Base-by-base conservation (phyloP, 306 rosid genomes). In the Dryas drummondii region DNA sequence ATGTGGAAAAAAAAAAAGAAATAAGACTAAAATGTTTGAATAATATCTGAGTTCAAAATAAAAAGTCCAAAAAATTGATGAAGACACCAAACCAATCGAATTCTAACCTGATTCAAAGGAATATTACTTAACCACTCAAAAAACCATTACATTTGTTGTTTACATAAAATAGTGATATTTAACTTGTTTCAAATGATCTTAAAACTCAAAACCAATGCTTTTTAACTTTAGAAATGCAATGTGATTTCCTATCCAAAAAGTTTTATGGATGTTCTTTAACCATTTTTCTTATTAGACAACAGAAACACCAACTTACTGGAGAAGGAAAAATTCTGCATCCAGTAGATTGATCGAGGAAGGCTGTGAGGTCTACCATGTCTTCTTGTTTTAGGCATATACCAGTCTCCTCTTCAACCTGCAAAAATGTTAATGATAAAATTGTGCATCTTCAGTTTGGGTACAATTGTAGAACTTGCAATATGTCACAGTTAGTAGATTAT, bases 351-450 rank as follows among this genome's bases (percentile, higher is more conserved):
- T 91, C 91, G 61, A 91, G 86, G 78, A 90, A 90, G 73, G 94
- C 88, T 22, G 97, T 91, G 45, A 94, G 96, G 73, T 94, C 94
- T 73, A 90, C 76, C 98, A 91, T 78, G 84, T 88, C 90, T 73
- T 86, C 89, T 60, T 86, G 76, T 26, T 87, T 87, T 72, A 94
- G 85, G 61, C 77, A 80, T 81, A 91, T 88, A 37, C 98, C 98
- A 40, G 80, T 90, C 74, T 94, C 98, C 84, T 91, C 98, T 80
- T 87, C 98, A 68, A 91, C 98, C 97, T 94, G 85, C 63, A 76
- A 78, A 51, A 56, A 42, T 41, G 40, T 72, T 54, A 68, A 73
- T 61, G 60, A 46, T 53, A 58, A 42, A 74, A 48, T 57, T 61
- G 66, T 56, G 17, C 54, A 73, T n/a, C 57, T 50, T 42, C 32